Percentiles rank a stretch among this genome's conserved stretches.
These are phyloP conservation scores for Silybum marianum DNA, from an alignment of 129 eudicot genomes.

Conservation along the genomic window DNA sequence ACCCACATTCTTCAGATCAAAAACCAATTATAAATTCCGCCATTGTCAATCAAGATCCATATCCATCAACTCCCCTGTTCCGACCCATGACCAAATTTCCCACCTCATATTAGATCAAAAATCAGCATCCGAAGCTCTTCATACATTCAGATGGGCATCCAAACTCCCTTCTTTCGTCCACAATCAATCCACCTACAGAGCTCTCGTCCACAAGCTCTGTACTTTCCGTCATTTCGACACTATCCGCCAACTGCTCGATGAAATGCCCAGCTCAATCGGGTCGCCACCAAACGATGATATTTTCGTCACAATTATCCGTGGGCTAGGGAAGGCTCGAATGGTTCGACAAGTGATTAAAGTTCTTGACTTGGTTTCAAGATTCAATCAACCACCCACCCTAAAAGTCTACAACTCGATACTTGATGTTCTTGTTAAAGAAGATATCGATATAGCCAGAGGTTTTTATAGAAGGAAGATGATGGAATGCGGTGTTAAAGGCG, in stretches of 20 bases:
- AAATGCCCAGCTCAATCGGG: slow-evolving; percentile 77
- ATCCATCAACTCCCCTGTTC: slow-evolving; percentile 46
- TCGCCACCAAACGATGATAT: slow-evolving; percentile 67
- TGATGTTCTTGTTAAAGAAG: slow-evolving; percentile 83
- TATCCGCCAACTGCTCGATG: slow-evolving; percentile 68
- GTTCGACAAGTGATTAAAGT: slow-evolving; percentile 54
- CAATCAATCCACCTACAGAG: slow-evolving; percentile 72
- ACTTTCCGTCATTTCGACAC: slow-evolving; percentile 59
- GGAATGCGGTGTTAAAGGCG: slow-evolving; percentile 73
- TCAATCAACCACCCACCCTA: slow-evolving; percentile 53
- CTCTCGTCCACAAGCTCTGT: slow-evolving; percentile 81
- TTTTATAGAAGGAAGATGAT: slow-evolving; percentile 85
- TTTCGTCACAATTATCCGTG: slow-evolving; percentile 73
- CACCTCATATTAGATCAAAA: slow-evolving; percentile 76
- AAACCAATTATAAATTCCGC: not conserved
- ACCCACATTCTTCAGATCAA: slow-evolving; percentile 13
- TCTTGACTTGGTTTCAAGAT: slow-evolving; percentile 48
- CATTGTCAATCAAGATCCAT: slow-evolving; percentile 36
- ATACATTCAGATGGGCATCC: slow-evolving; percentile 93
- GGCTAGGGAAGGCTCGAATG: slow-evolving; percentile 71
- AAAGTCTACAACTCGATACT: slow-evolving; percentile 76
- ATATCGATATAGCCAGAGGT: slow-evolving; percentile 82
- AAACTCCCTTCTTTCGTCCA: slow-evolving; percentile 63
- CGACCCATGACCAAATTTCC: slow-evolving; percentile 63
- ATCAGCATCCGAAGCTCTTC: slow-evolving; percentile 61